These are phyloP conservation scores for Pinus tabuliformis DNA, from an alignment of 75 land plant genomes.

Conservation along the genomic window DNA sequence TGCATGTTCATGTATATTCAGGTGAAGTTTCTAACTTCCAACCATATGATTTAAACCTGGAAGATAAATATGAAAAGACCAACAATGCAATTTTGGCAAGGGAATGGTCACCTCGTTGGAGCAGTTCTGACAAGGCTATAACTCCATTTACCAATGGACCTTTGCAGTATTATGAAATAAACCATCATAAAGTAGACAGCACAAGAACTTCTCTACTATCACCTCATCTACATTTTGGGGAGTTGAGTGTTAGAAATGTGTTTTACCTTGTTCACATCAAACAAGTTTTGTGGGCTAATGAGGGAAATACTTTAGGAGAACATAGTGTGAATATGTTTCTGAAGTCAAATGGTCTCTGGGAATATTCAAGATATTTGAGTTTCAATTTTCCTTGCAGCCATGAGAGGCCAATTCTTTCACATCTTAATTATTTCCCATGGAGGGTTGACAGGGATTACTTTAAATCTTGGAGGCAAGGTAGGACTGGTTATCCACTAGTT, in stretches of 20 bases:
- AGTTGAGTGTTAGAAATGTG: slow-evolving; percentile 35
- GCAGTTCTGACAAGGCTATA: slow-evolving; percentile 78
- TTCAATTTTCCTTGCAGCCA: too few relatives aligned
- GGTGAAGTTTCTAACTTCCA: slow-evolving; percentile 61
- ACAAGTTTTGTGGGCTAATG: slow-evolving; percentile 86
- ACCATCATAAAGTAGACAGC: slow-evolving; percentile 76
- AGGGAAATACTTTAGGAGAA: slow-evolving; percentile 73
- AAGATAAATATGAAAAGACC: slow-evolving; percentile 77
- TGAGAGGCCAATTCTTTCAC: too few relatives aligned
- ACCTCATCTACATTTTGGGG: slow-evolving; percentile 56
- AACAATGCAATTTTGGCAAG: slow-evolving; percentile 91
- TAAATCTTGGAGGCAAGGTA: too few relatives aligned
- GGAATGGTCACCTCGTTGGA: slow-evolving; percentile 96
- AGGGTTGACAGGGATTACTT: too few relatives aligned
- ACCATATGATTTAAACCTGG: slow-evolving; percentile 62
- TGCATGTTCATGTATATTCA: slow-evolving; percentile 13
- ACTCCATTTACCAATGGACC: slow-evolving; percentile 75
- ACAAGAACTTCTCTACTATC: too few relatives aligned
- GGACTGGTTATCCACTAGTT: too few relatives aligned
- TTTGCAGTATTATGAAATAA: slow-evolving; percentile 61
- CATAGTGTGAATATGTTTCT: slow-evolving; percentile 82
- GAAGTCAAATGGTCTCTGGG: slow-evolving; percentile 53
- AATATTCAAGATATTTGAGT: too few relatives aligned
- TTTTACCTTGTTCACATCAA: neutral
- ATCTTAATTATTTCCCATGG: too few relatives aligned